phyloP scores from a whole-genome alignment of 2,329 filamentous ascomycete species.

The Curvularia eragrostidis region DNA sequence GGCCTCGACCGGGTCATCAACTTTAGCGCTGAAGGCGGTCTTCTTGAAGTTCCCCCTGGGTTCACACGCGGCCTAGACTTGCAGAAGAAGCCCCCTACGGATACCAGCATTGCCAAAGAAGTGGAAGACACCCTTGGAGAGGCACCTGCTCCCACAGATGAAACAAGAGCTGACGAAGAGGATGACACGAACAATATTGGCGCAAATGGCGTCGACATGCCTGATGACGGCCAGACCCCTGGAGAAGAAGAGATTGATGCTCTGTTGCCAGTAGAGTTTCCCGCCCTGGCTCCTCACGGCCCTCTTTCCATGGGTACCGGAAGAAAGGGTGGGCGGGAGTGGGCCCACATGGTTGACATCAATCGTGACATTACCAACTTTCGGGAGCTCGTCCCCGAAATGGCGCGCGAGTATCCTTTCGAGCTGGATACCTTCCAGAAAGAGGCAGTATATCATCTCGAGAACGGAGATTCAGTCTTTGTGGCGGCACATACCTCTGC shows the following conservation, averaged over 20 bases:
- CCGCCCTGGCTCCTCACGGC: slow-evolving; percentile 84
- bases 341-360: slow-evolving; percentile 98
- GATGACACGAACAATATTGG: slow-evolving; percentile 34
- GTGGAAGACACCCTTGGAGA: slow-evolving; percentile 70
- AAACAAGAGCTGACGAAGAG: slow-evolving; percentile 32
- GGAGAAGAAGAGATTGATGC: slow-evolving; percentile 75
- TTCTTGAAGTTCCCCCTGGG: slow-evolving; percentile 83
- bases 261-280: slow-evolving; percentile 89
- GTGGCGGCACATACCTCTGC: slow-evolving; percentile 97
- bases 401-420: slow-evolving; percentile 96
- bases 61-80: slow-evolving; percentile 80
- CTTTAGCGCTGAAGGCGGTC: slow-evolving; percentile 75
- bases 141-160: slow-evolving; percentile 47
- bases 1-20: slow-evolving; percentile 86
- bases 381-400: slow-evolving; percentile 88
- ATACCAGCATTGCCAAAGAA: slow-evolving; percentile 70
- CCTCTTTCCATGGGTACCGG: slow-evolving; percentile 73
- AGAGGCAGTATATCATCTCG: slow-evolving; percentile 95
- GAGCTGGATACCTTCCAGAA: slow-evolving; percentile 98
- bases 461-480: slow-evolving; percentile 96
- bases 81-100: slow-evolving; percentile 62
- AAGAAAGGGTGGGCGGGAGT: slow-evolving; percentile 81
- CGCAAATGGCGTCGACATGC: slow-evolving; percentile 36
- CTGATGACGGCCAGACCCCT: slow-evolving; percentile 54
- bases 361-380: slow-evolving; percentile 95